Percentiles rank a stretch among this genome's conserved stretches.
Evolutionary conservation across 1,139 yeast species (phyloP).

Genomic region (Nakaseomyces uthaithaninus): DNA sequence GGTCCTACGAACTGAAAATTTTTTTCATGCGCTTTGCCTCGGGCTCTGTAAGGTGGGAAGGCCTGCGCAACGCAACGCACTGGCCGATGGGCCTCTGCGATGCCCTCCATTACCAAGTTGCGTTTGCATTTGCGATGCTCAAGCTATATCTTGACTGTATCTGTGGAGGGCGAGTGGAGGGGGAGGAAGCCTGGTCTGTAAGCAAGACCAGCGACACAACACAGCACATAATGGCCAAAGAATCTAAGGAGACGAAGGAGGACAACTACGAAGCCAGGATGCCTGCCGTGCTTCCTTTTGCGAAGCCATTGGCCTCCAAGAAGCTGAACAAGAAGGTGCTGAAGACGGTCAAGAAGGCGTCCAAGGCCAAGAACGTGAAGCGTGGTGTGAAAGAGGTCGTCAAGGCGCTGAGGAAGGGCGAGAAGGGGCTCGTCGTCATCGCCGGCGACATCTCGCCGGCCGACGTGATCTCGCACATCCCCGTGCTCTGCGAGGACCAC

Average conservation of each 20-base stretch:
- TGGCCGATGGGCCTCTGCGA: too few relatives aligned
- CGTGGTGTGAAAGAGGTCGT: slow-evolving; percentile 99
- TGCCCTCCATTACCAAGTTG: too few relatives aligned
- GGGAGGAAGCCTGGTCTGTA: too few relatives aligned
- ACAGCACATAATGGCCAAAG: slow-evolving; percentile 16
- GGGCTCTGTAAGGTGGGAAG: too few relatives aligned
- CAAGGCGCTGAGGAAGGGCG: slow-evolving; percentile 95
- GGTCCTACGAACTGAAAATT: too few relatives aligned
- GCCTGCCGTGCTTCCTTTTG: slow-evolving; percentile 87
- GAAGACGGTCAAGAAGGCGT: slow-evolving; percentile 93
- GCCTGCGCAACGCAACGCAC: too few relatives aligned
- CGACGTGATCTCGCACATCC: slow-evolving; percentile 94
- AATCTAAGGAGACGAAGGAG: slow-evolving; percentile 35
- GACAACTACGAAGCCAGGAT: slow-evolving; percentile 90
- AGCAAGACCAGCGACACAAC: not conserved
- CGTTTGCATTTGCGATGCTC: too few relatives aligned
- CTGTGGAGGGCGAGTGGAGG: too few relatives aligned
- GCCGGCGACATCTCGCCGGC: slow-evolving; percentile 98
- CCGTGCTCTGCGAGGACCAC: slow-evolving; percentile 92
- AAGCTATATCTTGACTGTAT: too few relatives aligned
- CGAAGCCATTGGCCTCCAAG: slow-evolving; percentile 92
- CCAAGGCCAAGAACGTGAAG: slow-evolving; percentile 96
- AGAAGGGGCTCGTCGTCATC: slow-evolving; percentile 89
- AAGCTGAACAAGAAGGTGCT: slow-evolving; percentile 91
- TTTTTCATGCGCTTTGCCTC: too few relatives aligned